A percentile compares a stretch with the other conserved stretches of the same genome.
phyloP scores from a whole-genome alignment of 2,329 filamentous ascomycete species.

The Zasmidium angulare region DNA sequence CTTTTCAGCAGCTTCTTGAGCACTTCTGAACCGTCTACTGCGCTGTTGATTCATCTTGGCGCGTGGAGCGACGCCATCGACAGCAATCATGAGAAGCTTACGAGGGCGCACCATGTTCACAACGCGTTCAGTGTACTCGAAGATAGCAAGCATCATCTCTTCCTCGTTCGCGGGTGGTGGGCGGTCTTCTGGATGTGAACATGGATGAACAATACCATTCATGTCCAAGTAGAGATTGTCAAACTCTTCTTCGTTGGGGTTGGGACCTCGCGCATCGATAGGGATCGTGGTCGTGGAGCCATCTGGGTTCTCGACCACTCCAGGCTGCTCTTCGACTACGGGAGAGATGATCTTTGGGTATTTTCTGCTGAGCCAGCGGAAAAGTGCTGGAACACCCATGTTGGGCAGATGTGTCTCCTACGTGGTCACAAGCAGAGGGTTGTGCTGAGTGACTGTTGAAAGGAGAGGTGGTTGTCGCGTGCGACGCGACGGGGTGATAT shows the following conservation, averaged over 20 bases:
- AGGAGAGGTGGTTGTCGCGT: not conserved
- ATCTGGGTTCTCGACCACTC: conserved; percentile 77
- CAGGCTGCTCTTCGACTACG: conserved; percentile 81
- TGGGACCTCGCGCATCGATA: conserved; percentile 77
- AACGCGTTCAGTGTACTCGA: conserved; percentile 97
- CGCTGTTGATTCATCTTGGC: conserved; percentile 99
- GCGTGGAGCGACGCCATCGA: conserved; percentile 94
- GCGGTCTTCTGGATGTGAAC: conserved; percentile 92
- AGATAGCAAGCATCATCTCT: conserved; percentile 99
- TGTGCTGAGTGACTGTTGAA: not conserved
- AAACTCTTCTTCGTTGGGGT: conserved; percentile 96
- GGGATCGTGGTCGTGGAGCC: conserved; percentile 75
- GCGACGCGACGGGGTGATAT: not conserved
- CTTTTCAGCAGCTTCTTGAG: conserved; percentile 91
- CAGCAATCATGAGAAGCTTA: conserved; percentile 95
- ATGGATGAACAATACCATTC: conserved; percentile 99
- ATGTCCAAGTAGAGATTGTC: conserved; percentile 98
- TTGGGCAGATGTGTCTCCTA: conserved; percentile 26
- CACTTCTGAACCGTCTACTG: conserved; percentile 89
- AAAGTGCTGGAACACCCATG: conserved; percentile 94
- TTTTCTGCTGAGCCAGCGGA: conserved; percentile 94
- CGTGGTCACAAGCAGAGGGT: not conserved
- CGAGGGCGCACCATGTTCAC: conserved; percentile 98
- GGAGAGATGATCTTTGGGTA: conserved; percentile 96
- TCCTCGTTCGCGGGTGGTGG: conserved; percentile 91